Percentiles rank a stretch among this genome's conserved stretches.
phyloP scores from a whole-genome alignment of 805 yeast genomes.

The Naumovozyma dairenensis region DNA sequence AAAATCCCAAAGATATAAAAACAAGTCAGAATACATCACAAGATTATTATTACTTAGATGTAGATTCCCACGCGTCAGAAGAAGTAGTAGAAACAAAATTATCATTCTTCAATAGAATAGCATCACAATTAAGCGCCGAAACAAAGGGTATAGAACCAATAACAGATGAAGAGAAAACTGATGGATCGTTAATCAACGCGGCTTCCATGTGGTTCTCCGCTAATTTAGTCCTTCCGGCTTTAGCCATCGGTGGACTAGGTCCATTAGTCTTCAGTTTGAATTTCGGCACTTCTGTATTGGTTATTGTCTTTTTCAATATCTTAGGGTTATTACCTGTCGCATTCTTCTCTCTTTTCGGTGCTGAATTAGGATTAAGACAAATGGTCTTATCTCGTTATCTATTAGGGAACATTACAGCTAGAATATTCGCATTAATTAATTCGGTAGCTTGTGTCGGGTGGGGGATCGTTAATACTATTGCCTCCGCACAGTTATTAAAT shows the following conservation, averaged over 20 bases:
- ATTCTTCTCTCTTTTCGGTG: slow-evolving; percentile 73
- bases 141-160: slow-evolving; percentile 74
- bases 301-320: slow-evolving; percentile 61
- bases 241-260: slow-evolving; percentile 66
- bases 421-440: slow-evolving; percentile 70
- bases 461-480: slow-evolving; percentile 89
- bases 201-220: slow-evolving; percentile 90
- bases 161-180: slow-evolving; percentile 68
- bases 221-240: slow-evolving; percentile 77
- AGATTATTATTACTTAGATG: slow-evolving; percentile 4
- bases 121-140: slow-evolving; percentile 35
- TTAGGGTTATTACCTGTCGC: slow-evolving; percentile 77
- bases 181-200: slow-evolving; percentile 54
- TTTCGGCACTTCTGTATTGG: slow-evolving; percentile 61
- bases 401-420: slow-evolving; percentile 64
- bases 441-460: slow-evolving; percentile 86
- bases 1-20: not conserved
- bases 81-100: slow-evolving; percentile 10
- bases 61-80: slow-evolving; percentile 4
- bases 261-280: slow-evolving; percentile 54
- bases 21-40: not conserved
- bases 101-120: slow-evolving; percentile 18
- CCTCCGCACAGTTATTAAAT: slow-evolving; percentile 74
- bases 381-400: slow-evolving; percentile 72
- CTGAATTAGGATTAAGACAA: slow-evolving; percentile 78